phyloP scores from a whole-genome alignment of 2,329 filamentous ascomycete genomes.

The Aspergillus latus region DNA sequence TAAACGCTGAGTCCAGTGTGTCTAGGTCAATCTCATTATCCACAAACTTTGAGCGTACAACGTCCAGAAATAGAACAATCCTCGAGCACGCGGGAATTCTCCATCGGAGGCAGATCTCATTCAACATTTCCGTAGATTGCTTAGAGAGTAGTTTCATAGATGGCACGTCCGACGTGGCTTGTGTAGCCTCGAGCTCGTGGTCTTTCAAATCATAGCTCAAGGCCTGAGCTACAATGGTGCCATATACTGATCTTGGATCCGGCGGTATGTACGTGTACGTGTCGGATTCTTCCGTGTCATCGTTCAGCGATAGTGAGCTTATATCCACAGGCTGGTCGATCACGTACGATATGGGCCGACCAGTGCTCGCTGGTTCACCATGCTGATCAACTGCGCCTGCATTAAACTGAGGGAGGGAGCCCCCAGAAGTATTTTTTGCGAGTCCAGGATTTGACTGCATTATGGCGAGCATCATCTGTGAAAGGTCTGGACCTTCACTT shows the following conservation, averaged over 20 bases:
- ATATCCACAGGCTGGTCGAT: constrained; percentile 65
- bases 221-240: constrained; percentile 75
- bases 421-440: constrained; percentile 69
- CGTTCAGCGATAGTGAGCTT: constrained; percentile 62
- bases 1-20: constrained; percentile 79
- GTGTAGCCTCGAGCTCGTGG: constrained; percentile 51
- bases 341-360: constrained; percentile 53
- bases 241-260: constrained; percentile 79
- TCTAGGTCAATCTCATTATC: constrained; percentile 79
- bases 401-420: constrained; percentile 59
- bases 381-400: constrained; percentile 39
- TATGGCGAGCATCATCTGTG: constrained; percentile 90
- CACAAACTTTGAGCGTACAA: constrained; percentile 78
- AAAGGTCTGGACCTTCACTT: constrained; percentile 80
- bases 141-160: constrained; percentile 64
- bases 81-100: constrained; percentile 80
- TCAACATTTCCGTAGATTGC: constrained; percentile 76
- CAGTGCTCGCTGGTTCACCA: constrained; percentile 44
- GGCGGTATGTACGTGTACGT: constrained; percentile 87
- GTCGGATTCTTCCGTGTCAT: constrained; percentile 46
- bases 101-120: constrained; percentile 85
- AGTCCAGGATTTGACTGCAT: constrained; percentile 82
- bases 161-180: constrained; percentile 49
- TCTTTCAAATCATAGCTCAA: constrained; percentile 63
- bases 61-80: constrained; percentile 78